A percentile compares a stretch with the other conserved stretches of the same genome.
phyloP scores from a whole-genome alignment of 2,329 filamentous ascomycete genomes.

The Stromatinia cepivora region DNA sequence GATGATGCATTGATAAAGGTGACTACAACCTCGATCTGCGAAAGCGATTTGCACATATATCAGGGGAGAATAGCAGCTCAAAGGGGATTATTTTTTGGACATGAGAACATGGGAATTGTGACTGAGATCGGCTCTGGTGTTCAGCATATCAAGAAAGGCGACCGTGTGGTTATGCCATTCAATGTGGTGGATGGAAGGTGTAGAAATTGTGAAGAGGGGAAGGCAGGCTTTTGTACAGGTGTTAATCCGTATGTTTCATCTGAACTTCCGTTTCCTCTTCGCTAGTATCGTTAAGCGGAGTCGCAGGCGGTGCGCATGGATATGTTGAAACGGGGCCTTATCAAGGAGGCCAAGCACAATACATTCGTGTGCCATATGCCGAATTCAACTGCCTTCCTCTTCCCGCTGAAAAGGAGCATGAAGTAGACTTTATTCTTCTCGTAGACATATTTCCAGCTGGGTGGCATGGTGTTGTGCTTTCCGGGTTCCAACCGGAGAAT shows the following conservation, averaged over 20 bases:
- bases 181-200: constrained; percentile 77
- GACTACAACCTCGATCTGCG: constrained; percentile 41
- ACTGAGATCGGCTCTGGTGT: constrained; percentile 67
- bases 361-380: constrained; percentile 63
- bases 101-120: constrained; percentile 82
- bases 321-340: constrained; percentile 63
- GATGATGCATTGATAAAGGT: constrained; percentile 47
- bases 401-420: constrained; percentile 64
- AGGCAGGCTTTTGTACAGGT: constrained; percentile 75
- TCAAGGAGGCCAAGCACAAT: constrained; percentile 71
- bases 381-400: constrained; percentile 66
- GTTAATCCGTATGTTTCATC: constrained; percentile 50
- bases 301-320: constrained; percentile 60
- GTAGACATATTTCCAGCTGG: constrained; percentile 53
- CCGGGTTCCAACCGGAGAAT: constrained; percentile 62
- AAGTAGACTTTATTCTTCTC: constrained; percentile 58
- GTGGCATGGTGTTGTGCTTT: constrained; percentile 58
- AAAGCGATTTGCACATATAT: constrained; percentile 55
- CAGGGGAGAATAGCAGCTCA: constrained; percentile 64
- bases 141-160: constrained; percentile 68
- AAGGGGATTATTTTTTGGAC: constrained; percentile 65
- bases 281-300: constrained; percentile 43
- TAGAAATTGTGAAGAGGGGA: constrained; percentile 80
- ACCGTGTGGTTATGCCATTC: constrained; percentile 80
- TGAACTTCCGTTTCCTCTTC: not conserved